phyloP scores from a whole-genome alignment of 805 yeast species.

The Lipomyces mesembrius region DNA sequence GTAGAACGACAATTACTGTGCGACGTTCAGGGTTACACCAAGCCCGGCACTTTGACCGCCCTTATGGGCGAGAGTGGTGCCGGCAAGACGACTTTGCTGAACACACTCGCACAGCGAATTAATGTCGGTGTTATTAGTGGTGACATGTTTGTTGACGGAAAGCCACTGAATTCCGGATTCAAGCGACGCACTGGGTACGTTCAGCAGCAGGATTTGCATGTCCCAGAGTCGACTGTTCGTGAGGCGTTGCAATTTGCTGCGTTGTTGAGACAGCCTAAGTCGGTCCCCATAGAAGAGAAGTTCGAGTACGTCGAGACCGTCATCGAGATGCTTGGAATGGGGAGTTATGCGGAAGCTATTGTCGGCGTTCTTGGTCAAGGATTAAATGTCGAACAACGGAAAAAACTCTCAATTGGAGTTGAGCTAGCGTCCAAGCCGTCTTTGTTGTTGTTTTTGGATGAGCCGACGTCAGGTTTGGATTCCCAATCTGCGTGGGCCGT shows the following conservation, averaged over 20 bases:
- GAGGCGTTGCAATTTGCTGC: conserved; percentile 77
- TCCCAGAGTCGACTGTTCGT: conserved; percentile 71
- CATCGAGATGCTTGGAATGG: conserved; percentile 69
- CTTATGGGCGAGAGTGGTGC: conserved; percentile 79
- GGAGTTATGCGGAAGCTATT: conserved; percentile 70
- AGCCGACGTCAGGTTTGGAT: conserved; percentile 76
- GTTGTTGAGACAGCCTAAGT: conserved; percentile 66
- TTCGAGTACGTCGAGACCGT: conserved; percentile 69
- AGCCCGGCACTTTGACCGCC: conserved; percentile 80
- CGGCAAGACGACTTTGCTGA: conserved; percentile 77
- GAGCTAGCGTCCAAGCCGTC: conserved; percentile 73
- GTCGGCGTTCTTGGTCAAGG: conserved; percentile 80
- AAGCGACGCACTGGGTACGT: conserved; percentile 80
- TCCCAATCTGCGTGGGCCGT: conserved; percentile 69
- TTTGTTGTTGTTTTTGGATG: conserved; percentile 62
- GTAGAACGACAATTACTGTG: conserved; percentile 63
- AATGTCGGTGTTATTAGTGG: conserved; percentile 75
- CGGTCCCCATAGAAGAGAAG: conserved; percentile 62
- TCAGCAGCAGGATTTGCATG: conserved; percentile 79
- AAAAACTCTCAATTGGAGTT: conserved; percentile 70
- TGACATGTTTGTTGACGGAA: conserved; percentile 73
- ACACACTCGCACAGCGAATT: conserved; percentile 72
- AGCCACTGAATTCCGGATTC: conserved; percentile 64
- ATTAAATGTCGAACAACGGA: conserved; percentile 68
- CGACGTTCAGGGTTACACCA: conserved; percentile 78